Conservation (phyloP, 75 land plant genomes). For the Pinus albicaulis region DNA sequence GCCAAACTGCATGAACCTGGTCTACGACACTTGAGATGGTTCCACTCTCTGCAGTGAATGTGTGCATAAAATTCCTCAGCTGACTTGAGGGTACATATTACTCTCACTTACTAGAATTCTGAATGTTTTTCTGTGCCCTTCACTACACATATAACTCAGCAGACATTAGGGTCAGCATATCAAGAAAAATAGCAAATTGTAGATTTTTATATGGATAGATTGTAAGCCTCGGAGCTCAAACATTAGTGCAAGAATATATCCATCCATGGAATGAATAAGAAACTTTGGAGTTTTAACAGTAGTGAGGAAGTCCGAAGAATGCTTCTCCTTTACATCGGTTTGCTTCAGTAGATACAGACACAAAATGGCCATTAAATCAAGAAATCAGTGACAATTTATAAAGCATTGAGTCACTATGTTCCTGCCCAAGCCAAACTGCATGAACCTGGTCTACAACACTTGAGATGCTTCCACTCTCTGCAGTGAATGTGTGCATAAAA, state of each 20-base stretch:
- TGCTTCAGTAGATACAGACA: too few species aligned
- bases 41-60: not conserved
- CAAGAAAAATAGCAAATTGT: not conserved
- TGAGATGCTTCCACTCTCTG: not conserved
- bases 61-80: not conserved
- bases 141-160: not conserved
- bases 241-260: not conserved
- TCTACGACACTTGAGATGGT: not conserved
- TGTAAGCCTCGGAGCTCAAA: not conserved
- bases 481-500: not conserved
- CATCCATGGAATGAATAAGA: not conserved
- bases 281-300: not conserved
- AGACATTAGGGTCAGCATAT: not conserved
- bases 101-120: not conserved
- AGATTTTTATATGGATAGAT: too few species aligned
- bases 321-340: not conserved
- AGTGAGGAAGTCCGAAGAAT: not conserved
- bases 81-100: not conserved
- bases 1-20: not conserved
- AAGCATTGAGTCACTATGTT: not conserved
- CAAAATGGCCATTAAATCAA: too few species aligned
- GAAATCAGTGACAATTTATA: not conserved
- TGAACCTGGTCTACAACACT: not conserved
- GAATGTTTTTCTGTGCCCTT: not conserved
- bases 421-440: not conserved